phyloP scores from a whole-genome alignment of 192 early-diverging fungal species.

The Phycomyces blakesleeanus region DNA sequence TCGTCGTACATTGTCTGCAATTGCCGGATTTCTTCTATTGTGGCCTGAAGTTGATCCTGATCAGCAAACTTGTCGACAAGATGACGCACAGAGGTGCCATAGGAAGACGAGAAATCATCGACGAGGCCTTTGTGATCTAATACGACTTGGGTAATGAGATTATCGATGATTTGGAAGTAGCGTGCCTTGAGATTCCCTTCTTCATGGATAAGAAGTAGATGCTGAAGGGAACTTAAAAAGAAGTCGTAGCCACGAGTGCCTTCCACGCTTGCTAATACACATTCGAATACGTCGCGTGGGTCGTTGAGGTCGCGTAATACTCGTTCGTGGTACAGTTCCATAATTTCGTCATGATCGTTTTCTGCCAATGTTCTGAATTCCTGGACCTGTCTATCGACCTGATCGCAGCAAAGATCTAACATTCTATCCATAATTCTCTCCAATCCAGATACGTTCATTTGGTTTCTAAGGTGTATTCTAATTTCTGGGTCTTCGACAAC shows the following conservation, averaged over 20 bases:
- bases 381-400: slow-evolving; percentile 32
- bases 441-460: slow-evolving; percentile 67
- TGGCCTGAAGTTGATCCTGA: slow-evolving; percentile 71
- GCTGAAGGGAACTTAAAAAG: slow-evolving; percentile 72
- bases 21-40: slow-evolving; percentile 64
- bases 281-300: slow-evolving; percentile 72
- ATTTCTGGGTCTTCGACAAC: slow-evolving; percentile 74
- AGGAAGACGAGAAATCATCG: slow-evolving; percentile 38
- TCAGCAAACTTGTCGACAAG: slow-evolving; percentile 75
- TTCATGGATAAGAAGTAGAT: slow-evolving; percentile 68
- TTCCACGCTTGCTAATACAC: slow-evolving; percentile 65
- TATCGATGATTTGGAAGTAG: slow-evolving; percentile 78
- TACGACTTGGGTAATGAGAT: slow-evolving; percentile 75
- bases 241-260: slow-evolving; percentile 68
- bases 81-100: slow-evolving; percentile 66
- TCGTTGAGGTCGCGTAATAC: slow-evolving; percentile 74
- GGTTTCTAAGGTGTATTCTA: slow-evolving; percentile 69
- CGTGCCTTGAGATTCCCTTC: slow-evolving; percentile 59
- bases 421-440: slow-evolving; percentile 59
- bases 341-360: slow-evolving; percentile 55
- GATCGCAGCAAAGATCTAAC: slow-evolving; percentile 47
- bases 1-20: slow-evolving; percentile 62
- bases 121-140: slow-evolving; percentile 60
- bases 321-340: slow-evolving; percentile 62
- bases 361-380: slow-evolving; percentile 27